These are phyloP conservation scores for Geotrichum fermentans DNA, from an alignment of 1,139 yeast species.

Conservation along the genomic window DNA sequence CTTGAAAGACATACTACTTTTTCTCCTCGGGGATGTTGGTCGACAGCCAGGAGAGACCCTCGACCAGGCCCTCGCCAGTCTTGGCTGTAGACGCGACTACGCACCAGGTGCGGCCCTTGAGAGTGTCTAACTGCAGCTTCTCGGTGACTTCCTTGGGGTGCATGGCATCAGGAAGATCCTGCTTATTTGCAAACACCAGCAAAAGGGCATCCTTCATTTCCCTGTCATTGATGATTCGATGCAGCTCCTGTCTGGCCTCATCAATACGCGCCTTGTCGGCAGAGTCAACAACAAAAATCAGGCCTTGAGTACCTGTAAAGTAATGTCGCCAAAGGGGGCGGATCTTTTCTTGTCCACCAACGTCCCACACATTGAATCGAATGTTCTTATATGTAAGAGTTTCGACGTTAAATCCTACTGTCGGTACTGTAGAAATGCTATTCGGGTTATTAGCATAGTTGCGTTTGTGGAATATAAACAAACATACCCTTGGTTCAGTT, in stretches of 20 bases:
- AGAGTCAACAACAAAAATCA: slow-evolving; percentile 85
- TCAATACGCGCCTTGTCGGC: slow-evolving; percentile 66
- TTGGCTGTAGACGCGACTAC: slow-evolving; percentile 87
- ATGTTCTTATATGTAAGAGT: slow-evolving; percentile 84
- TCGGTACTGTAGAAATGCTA: slow-evolving; percentile 75
- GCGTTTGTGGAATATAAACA: neutral
- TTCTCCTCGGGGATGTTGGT: slow-evolving; percentile 51
- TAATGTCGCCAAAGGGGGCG: slow-evolving; percentile 94
- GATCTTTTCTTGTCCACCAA: slow-evolving; percentile 90
- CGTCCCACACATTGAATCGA: slow-evolving; percentile 93
- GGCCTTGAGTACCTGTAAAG: slow-evolving; percentile 90
- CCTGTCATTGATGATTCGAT: slow-evolving; percentile 69
- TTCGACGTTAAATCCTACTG: slow-evolving; percentile 93
- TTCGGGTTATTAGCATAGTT: neutral
- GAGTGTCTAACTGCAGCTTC: slow-evolving; percentile 73
- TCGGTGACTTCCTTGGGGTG: slow-evolving; percentile 86
- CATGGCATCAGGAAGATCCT: slow-evolving; percentile 85
- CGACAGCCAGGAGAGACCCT: slow-evolving; percentile 83
- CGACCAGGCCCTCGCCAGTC: slow-evolving; percentile 86
- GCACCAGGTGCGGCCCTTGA: slow-evolving; percentile 87
- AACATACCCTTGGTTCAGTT: slow-evolving; percentile 56
- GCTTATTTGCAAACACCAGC: slow-evolving; percentile 86
- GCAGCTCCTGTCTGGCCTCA: slow-evolving; percentile 74
- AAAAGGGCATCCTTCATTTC: slow-evolving; percentile 76
- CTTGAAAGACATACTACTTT: slow-evolving; percentile 21